phyloP scores from a whole-genome alignment of 352 stramenopile species.

The Globisporangium megalacanthum region DNA sequence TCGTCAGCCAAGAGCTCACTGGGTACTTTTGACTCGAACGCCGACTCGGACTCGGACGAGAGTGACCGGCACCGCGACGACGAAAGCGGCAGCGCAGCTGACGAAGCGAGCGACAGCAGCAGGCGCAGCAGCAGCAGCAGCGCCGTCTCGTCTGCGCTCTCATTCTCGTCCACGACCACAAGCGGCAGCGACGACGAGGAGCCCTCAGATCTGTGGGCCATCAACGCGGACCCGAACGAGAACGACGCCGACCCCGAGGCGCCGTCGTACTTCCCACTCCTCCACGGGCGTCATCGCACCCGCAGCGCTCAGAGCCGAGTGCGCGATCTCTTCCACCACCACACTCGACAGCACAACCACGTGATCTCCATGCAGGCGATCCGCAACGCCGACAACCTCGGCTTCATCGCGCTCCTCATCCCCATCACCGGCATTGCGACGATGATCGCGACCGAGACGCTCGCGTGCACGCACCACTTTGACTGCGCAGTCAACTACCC shows the following conservation, averaged over 20 bases:
- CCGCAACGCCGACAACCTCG: constrained; percentile 45
- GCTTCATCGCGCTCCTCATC: constrained; percentile 63
- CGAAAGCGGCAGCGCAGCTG: constrained; percentile 3
- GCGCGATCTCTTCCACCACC: background rate
- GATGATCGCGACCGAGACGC: constrained; percentile 62
- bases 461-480: constrained; percentile 73
- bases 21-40: background rate
- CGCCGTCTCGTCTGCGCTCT: constrained; percentile 8
- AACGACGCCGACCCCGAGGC: background rate
- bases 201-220: background rate
- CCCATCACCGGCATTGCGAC: constrained; percentile 64
- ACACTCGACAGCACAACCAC: background rate
- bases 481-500: constrained; percentile 67
- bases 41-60: constrained; percentile 14
- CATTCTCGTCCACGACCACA: constrained; percentile 10
- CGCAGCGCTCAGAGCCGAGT: constrained; percentile 5
- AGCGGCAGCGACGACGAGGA: background rate
- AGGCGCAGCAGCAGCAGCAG: constrained; percentile 4
- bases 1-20: constrained; percentile 2
- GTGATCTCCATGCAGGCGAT: constrained; percentile 15
- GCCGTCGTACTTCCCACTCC: background rate
- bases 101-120: constrained; percentile 3
- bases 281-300: background rate
- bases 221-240: background rate
- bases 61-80: constrained; percentile 1